Evolutionary conservation across 1,284 basidiomycete species (phyloP), one percentile per base, ranked within the genome.

Genomic region (Golubevia pallescens): DNA sequence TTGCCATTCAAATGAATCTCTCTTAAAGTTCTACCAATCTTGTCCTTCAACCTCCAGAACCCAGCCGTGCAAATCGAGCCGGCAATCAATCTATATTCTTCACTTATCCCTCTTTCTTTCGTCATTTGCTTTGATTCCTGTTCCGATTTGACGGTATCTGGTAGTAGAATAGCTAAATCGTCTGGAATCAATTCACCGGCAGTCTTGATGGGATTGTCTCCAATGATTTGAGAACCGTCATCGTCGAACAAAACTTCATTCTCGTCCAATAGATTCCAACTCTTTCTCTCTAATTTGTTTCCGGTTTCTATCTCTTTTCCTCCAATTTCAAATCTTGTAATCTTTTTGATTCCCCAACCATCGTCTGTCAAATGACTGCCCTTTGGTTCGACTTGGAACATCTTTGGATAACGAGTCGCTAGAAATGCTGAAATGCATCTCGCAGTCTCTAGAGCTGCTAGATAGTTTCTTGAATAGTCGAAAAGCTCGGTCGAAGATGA

Each of bases 1-100:
- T 70, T 66, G 58, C 69, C 69, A 13, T n/a, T 87, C 57, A 87
- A 86, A 80, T 93, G 92, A 58, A 93, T 92, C 65, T 92, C 89
- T 56, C 92, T 90, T 20, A 93, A 86, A 3, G 90, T 87, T 77
- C 90, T 86, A 7, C 92, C 92, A 64, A 93, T 89, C 86, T 93
- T 93, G 85, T 93, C 92, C 65, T 88, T 79, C 82, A 93, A 88
- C 21, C 92, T 88, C 93, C 93, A 93, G 71, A 89, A 91, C 6
- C 92, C 91, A 69, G 91, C 88, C 10, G 92, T 87, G 70, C 89
- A 89, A 63, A 92, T 90, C 0, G 89, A 89, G 7, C 92, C 92
- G 38, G 89, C 91, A 77, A 92, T 90, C 67, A 93, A 90, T 74
- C 92, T 91, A 13, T 54, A 57, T 16, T 48, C 34, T 42, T 48